Conservation (phyloP, 2,329 filamentous ascomycete species). For the Mycocentrospora acerina region DNA sequence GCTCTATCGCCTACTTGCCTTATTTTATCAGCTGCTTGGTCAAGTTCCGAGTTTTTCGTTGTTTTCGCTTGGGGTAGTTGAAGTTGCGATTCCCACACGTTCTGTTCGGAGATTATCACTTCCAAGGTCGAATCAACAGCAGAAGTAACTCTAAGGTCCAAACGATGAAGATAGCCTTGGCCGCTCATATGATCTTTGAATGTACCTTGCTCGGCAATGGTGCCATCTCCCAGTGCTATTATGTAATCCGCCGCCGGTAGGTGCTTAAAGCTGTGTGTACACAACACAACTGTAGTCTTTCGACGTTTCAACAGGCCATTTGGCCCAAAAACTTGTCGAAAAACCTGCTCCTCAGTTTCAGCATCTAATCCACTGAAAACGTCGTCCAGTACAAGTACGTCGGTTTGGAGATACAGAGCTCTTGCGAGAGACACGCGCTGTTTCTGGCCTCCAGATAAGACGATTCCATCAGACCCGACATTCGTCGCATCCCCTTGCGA, state of each 20-base stretch:
- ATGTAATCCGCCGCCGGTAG: slow-evolving; percentile 13
- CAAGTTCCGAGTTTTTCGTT: slow-evolving; percentile 3
- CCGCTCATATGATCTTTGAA: slow-evolving; percentile 31
- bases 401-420: slow-evolving; percentile 49
- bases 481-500: slow-evolving; percentile 37
- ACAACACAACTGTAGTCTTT: slow-evolving; percentile 17
- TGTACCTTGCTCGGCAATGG: slow-evolving; percentile 29
- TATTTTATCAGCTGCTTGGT: too few relatives aligned
- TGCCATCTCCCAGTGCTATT: slow-evolving; percentile 6
- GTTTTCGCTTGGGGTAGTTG: too few relatives aligned
- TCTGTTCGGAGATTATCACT: too few relatives aligned
- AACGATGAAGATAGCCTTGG: slow-evolving; percentile 38
- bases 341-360: slow-evolving; percentile 49
- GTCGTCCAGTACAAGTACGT: slow-evolving; percentile 51
- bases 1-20: slow-evolving; percentile 11
- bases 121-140: too few relatives aligned
- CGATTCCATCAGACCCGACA: slow-evolving; percentile 51
- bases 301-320: slow-evolving; percentile 44
- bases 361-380: slow-evolving; percentile 52
- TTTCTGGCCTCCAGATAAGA: slow-evolving; percentile 53
- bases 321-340: slow-evolving; percentile 45
- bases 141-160: slow-evolving; percentile 4
- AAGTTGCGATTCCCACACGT: too few relatives aligned
- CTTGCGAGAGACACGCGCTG: slow-evolving; percentile 53
- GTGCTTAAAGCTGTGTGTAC: slow-evolving; percentile 13